Base-by-base conservation (phyloP, 169 alveolate genomes). In the Plasmodium cynomolgi region DNA sequence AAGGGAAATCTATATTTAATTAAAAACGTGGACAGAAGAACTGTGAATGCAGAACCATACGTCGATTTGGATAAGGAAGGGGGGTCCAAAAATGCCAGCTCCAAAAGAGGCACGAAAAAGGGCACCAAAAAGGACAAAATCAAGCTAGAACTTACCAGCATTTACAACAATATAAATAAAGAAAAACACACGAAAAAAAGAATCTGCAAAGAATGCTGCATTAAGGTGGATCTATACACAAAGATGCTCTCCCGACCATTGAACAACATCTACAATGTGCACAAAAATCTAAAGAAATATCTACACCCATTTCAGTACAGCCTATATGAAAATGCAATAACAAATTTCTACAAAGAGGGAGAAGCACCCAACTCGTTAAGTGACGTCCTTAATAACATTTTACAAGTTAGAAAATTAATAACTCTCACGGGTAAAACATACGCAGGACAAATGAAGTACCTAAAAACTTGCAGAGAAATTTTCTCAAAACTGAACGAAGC, bases 181-280 rank as follows among this genome's bases (percentile, higher is more conserved):
- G 93, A 86, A 86, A 86, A 86, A 86, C 93, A 86, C 72, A 86
- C 81, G 11, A 86, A 86, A 86, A 86, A 86, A 86, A 86, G 93
- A 50, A 86, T 86, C 79, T 86, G 93, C 44, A 86, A 86, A 86
- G 93, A 86, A 58, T 86, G 93, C 31, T 86, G 86, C 68, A 86
- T 86, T 75, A 86, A 86, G 81, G 54, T 86, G 41, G 93, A 86
- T 56, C 81, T 86, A 86, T 86, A 86, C 68, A 86, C 93, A 20
- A 86, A 86, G 68, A 56, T 86, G 44, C 81, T 86, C 80, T 75
- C 93, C 1, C 62, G 93, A 3, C 93, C 93, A 39, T 44, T 86
- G 23, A 86, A 86, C 20, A 86, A 86, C 81, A 86, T 86, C 15
- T 86, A 86, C 71, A 75, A 86, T 86, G 6, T 86, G 34, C 93